Evolutionary conservation across 2,329 filamentous ascomycete species (phyloP).

Genomic region (Calonectria multiphialidica): DNA sequence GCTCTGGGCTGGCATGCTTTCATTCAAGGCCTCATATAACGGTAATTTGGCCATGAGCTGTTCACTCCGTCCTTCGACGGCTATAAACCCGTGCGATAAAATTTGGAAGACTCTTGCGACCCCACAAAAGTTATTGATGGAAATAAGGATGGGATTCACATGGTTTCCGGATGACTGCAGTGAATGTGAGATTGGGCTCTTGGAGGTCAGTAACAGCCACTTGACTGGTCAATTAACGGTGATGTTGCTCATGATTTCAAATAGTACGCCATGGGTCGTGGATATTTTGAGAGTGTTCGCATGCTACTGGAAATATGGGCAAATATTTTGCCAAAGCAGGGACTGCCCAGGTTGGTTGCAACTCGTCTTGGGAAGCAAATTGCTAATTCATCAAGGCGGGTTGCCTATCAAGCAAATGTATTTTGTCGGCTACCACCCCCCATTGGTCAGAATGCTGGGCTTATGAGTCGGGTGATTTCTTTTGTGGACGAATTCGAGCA

Average conservation of each 20-base stretch:
- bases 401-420: too few relatives aligned
- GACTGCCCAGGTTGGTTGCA: background rate
- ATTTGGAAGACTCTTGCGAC: background rate
- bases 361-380: too few relatives aligned
- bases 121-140: background rate
- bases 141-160: background rate
- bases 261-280: background rate
- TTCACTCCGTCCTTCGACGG: background rate
- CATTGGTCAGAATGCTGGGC: background rate
- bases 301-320: background rate
- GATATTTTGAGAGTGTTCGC: background rate
- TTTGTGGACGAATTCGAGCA: background rate
- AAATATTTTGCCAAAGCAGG: background rate
- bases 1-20: background rate
- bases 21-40: background rate
- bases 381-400: too few relatives aligned
- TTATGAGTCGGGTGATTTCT: background rate
- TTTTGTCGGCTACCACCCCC: too few relatives aligned
- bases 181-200: background rate
- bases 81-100: background rate
- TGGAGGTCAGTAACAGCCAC: background rate
- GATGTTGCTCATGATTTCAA: background rate
- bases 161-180: background rate
- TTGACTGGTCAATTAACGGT: too few relatives aligned
- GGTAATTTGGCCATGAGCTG: background rate